A percentile compares a stretch with the other conserved stretches of the same genome.
phyloP scores from a whole-genome alignment of 768 basidiomycete species.

The Naematelia encephala region DNA sequence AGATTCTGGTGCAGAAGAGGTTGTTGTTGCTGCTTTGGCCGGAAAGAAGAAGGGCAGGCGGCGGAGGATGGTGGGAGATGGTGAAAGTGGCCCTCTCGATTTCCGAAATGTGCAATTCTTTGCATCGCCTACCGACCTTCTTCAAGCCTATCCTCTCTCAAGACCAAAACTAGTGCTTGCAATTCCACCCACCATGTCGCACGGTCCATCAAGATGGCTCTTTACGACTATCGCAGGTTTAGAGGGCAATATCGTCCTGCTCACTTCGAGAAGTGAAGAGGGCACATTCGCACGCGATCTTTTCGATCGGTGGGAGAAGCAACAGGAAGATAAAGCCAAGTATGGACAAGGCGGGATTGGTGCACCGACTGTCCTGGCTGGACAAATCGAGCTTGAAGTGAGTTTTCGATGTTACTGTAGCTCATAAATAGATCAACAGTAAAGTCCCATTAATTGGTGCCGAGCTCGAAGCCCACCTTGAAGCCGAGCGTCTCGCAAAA shows the following conservation, averaged over 20 bases:
- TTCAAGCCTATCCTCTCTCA: conserved; percentile 76
- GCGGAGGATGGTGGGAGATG: conserved; percentile 56
- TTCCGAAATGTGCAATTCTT: conserved; percentile 94
- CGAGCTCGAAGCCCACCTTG: conserved; percentile 77
- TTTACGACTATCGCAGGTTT: conserved; percentile 82
- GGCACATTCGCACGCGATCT: conserved; percentile 73
- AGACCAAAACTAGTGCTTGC: conserved; percentile 91
- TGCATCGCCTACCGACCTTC: conserved; percentile 71
- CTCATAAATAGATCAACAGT: conserved; percentile 64
- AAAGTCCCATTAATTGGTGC: conserved; percentile 85
- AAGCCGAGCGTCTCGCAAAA: conserved; percentile 68
- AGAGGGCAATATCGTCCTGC: conserved; percentile 78
- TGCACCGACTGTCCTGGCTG: conserved; percentile 70
- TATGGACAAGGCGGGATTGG: conserved; percentile 92
- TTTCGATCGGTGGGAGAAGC: conserved; percentile 79
- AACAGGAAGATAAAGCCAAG: conserved; percentile 72
- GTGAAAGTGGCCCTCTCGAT: conserved; percentile 81
- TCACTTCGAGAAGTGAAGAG: conserved; percentile 74
- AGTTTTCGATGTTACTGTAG: conserved; percentile 18
- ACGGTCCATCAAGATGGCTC: conserved; percentile 80
- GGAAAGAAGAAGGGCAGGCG: conserved; percentile 56
- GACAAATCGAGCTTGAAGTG: conserved; percentile 65
- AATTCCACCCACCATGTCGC: conserved; percentile 85
- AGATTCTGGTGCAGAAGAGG: conserved; percentile 84
- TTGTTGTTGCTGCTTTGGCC: conserved; percentile 50